Evolutionary conservation across 345 rosid species (phyloP).

Genomic region (Capsella bursapastoris): DNA sequence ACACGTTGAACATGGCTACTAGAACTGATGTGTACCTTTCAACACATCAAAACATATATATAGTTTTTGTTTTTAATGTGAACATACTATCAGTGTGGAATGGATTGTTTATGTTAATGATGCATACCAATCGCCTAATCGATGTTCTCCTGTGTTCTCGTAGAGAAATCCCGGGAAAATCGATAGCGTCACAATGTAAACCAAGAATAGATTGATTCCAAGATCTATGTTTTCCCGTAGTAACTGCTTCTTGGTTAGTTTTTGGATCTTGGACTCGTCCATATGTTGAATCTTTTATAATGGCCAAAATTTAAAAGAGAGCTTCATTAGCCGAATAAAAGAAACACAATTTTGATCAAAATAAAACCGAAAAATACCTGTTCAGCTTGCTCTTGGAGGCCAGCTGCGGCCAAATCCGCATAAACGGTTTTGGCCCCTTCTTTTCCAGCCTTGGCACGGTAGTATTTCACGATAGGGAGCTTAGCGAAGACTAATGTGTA

Average conservation of each 20-base stretch:
- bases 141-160: constrained; percentile 79
- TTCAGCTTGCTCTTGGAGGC: constrained; percentile 50
- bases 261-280: constrained; percentile 48
- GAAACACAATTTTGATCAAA: neutral
- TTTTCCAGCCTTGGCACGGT: constrained; percentile 78
- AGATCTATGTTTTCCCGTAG: constrained; percentile 63
- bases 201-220: constrained; percentile 61
- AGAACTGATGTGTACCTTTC: constrained; percentile 79
- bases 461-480: constrained; percentile 79
- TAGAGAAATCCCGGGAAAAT: constrained; percentile 90
- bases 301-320: neutral
- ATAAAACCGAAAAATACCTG: constrained; percentile 31
- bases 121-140: constrained; percentile 70
- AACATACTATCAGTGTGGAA: neutral
- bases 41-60: constrained; percentile 4
- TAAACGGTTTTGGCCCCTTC: constrained; percentile 87
- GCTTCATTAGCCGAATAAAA: neutral
- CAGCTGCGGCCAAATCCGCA: constrained; percentile 83
- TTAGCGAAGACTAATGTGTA: constrained; percentile 66
- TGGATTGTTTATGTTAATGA: neutral
- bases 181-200: constrained; percentile 65
- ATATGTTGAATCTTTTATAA: constrained; percentile 38
- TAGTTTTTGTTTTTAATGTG: neutral
- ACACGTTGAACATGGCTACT: constrained; percentile 67
- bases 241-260: constrained; percentile 47